phyloP scores from a whole-genome alignment of 768 basidiomycete species.

The Tricholoma sp. region DNA sequence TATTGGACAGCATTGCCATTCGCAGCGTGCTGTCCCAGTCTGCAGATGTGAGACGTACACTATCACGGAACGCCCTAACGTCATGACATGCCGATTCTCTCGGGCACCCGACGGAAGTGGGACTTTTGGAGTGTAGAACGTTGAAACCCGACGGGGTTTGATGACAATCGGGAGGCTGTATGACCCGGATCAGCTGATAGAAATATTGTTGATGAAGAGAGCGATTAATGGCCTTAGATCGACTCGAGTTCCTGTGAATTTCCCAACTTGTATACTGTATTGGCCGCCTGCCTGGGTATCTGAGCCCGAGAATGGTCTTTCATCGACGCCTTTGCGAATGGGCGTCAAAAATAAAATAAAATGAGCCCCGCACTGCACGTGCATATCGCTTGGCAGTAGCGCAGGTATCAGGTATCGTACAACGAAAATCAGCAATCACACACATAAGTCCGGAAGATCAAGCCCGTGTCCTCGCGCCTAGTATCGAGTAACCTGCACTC shows the following conservation, averaged over 20 bases:
- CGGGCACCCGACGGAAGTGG: background rate
- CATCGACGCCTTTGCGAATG: too few relatives aligned
- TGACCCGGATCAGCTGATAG: background rate
- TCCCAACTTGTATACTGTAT: too few relatives aligned
- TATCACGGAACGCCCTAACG: background rate
- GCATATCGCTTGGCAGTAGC: background rate
- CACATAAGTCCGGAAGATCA: background rate
- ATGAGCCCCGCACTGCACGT: too few relatives aligned
- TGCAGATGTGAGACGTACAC: background rate
- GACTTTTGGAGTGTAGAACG: background rate
- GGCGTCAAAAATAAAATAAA: too few relatives aligned
- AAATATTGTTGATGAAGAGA: background rate
- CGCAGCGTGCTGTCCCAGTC: background rate
- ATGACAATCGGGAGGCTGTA: background rate
- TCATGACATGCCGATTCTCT: background rate
- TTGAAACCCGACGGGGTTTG: background rate
- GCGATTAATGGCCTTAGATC: too few relatives aligned
- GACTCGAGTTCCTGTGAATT: background rate
- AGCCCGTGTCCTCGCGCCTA: background rate
- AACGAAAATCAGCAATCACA: background rate
- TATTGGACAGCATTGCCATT: background rate
- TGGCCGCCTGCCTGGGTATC: too few relatives aligned
- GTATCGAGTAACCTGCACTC: background rate
- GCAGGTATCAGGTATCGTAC: background rate
- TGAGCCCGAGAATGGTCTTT: background rate